phyloP scores from a whole-genome alignment of 768 basidiomycete species.

The Suillus alpinus region DNA sequence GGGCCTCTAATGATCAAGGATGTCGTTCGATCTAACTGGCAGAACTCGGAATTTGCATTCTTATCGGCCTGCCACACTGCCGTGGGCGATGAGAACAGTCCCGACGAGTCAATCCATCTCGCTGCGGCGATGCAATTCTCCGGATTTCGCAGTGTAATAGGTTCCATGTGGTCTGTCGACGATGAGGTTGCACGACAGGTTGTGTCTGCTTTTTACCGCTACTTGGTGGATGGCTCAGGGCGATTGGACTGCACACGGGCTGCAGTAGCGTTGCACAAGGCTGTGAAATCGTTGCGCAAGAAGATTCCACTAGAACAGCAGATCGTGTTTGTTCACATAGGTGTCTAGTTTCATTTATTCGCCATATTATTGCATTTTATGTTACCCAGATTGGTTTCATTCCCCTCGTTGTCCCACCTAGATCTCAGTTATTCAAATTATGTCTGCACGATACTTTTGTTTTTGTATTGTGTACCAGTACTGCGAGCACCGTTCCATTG shows the following conservation, averaged over 20 bases:
- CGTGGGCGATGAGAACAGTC: slow-evolving; percentile 11
- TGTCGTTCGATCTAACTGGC: slow-evolving; percentile 9
- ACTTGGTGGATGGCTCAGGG: background rate
- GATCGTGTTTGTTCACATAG: slow-evolving; percentile 4
- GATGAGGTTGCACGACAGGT: slow-evolving; percentile 11
- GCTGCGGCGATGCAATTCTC: slow-evolving; percentile 22
- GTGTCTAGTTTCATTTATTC: background rate
- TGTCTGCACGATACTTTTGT: background rate
- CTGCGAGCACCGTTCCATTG: too few relatives aligned
- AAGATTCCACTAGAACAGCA: background rate
- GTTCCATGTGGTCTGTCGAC: slow-evolving; percentile 21
- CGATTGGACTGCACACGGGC: background rate
- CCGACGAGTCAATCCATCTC: slow-evolving; percentile 20
- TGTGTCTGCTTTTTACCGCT: background rate
- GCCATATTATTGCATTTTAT: background rate
- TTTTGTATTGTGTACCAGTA: too few relatives aligned
- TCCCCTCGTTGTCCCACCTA: background rate
- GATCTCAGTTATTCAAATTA: background rate
- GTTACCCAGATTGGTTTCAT: background rate
- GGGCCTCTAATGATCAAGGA: slow-evolving; percentile 9
- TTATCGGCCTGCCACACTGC: slow-evolving; percentile 25
- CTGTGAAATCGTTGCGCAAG: background rate
- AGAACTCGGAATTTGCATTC: slow-evolving; percentile 16
- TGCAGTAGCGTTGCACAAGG: background rate
- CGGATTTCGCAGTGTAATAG: slow-evolving; percentile 20